Conservation (phyloP, 352 stramenopile genomes). For the Elongisporangium anandrum region DNA sequence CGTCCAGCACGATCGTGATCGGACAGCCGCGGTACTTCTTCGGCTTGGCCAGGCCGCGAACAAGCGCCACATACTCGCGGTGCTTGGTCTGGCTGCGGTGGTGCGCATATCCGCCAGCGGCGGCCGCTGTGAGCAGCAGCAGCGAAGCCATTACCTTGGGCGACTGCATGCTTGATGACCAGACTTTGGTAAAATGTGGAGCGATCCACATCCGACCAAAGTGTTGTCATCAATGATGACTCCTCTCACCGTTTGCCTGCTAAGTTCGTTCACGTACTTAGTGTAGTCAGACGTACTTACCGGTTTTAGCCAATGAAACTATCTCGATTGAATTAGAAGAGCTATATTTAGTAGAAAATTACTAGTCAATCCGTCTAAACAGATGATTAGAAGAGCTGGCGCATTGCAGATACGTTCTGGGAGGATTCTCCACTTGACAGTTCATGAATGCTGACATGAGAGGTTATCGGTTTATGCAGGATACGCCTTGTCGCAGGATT, state of each 20-base stretch:
- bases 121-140: slow-evolving; percentile 18
- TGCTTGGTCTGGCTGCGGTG: slow-evolving; percentile 18
- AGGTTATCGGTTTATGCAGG: background rate
- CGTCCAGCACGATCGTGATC: slow-evolving; percentile 82
- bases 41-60: slow-evolving; percentile 25
- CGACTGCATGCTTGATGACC: background rate
- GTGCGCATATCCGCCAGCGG: slow-evolving; percentile 15
- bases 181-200: slow-evolving; percentile 3
- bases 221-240: background rate
- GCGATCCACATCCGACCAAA: background rate
- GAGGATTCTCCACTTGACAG: background rate
- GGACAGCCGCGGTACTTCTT: slow-evolving; percentile 39
- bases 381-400: background rate
- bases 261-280: too few relatives aligned
- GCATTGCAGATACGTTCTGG: background rate
- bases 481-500: background rate
- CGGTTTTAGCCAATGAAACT: too few relatives aligned
- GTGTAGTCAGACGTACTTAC: too few relatives aligned
- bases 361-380: background rate
- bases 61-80: slow-evolving; percentile 11
- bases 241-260: too few relatives aligned
- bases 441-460: background rate
- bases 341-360: background rate
- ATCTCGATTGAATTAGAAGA: too few relatives aligned
- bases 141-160: slow-evolving; percentile 11